Evolutionary conservation across 257 asterid species (phyloP), one percentile per base, ranked within the genome.

Genomic region (Plectranthus barbatus): DNA sequence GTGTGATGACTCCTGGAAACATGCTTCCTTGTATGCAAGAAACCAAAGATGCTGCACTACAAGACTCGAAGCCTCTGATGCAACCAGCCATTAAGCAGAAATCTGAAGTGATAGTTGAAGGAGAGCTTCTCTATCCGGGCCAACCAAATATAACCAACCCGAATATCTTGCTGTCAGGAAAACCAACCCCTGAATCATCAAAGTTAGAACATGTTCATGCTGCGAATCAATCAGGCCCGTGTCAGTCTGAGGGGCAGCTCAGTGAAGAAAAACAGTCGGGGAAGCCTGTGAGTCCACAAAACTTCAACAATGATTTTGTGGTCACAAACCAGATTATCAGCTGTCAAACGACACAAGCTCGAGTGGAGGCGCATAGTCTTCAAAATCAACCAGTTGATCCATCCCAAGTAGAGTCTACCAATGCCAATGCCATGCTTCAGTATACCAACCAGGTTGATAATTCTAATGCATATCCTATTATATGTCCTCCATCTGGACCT

Each of bases 401-500:
- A 42, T 44, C 72, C 36, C 88, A 74, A 52, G 45, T 72, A 15
- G 86, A 80, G 54, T 63, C 86, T 70, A 56, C 72, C 31, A 69
- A 42, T 60, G 62, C 62, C 42, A 72, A 69, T 67, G 60, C 77
- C 50, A 45, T 84, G 26, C 76, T 86, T 68, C 83, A 68, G 7
- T 83, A 69, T 62, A 67, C 85, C 3, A 83, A 73, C 62, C 83
- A 71, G 62, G 72, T 68, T 17, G 94, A 26, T n/a, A n/a, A 86
- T 33, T 85, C 91, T 76, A 70, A 66, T 60, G 20, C 79, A 0
- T 78, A 72, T 64, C 72, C 78, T 7, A 67, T 42, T 47, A 24
- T 55, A 12, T 61, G 58, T 15, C 36, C 89, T 56, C 67, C 73
- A 1, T 26, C 76, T 8, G 90, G 80, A 47, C 52, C 67, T 39